Evolutionary conservation across 805 yeast genomes (phyloP).

Genomic region (Yarrowia sp.): DNA sequence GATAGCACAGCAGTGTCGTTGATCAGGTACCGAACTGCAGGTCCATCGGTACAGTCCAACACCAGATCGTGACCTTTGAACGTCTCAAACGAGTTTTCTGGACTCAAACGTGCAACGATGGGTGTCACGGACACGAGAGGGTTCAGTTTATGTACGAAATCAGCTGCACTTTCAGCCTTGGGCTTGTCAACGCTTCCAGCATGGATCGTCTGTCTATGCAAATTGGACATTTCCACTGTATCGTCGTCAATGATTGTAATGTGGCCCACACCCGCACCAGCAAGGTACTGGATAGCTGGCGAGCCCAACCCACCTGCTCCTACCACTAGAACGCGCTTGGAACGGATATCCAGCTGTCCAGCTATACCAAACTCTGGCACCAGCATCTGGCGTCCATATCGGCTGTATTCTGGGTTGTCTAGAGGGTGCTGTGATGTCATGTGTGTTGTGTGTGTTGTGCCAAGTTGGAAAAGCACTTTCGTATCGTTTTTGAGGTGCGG

Average conservation of each 20-base stretch:
- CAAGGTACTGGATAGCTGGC: conserved; percentile 80
- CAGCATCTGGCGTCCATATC: conserved; percentile 95
- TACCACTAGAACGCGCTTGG: conserved; percentile 64
- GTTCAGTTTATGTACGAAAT: conserved; percentile 53
- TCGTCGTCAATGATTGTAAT: conserved; percentile 90
- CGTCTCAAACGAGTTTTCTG: conserved; percentile 61
- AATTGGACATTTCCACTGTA: conserved; percentile 74
- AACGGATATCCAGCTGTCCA: conserved; percentile 60
- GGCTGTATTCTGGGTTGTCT: conserved; percentile 52
- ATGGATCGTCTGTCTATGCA: conserved; percentile 89
- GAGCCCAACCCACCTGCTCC: conserved; percentile 98
- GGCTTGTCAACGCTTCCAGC: conserved; percentile 62
- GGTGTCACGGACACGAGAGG: conserved; percentile 61
- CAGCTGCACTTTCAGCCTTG: conserved; percentile 78
- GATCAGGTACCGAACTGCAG: conserved; percentile 78
- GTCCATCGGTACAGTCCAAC: conserved; percentile 93
- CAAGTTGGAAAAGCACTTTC: too few species aligned
- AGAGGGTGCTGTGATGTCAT: not conserved
- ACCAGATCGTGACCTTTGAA: conserved; percentile 68
- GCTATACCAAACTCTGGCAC: conserved; percentile 69
- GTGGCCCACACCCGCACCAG: conserved; percentile 82
- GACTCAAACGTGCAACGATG: conserved; percentile 51
- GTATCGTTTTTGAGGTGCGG: too few species aligned
- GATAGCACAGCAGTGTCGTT: conserved; percentile 76
- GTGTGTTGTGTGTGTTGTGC: not conserved